Evolutionary conservation across 2,329 filamentous ascomycete species (phyloP).

Genomic region (Colletotrichum zoysiae): DNA sequence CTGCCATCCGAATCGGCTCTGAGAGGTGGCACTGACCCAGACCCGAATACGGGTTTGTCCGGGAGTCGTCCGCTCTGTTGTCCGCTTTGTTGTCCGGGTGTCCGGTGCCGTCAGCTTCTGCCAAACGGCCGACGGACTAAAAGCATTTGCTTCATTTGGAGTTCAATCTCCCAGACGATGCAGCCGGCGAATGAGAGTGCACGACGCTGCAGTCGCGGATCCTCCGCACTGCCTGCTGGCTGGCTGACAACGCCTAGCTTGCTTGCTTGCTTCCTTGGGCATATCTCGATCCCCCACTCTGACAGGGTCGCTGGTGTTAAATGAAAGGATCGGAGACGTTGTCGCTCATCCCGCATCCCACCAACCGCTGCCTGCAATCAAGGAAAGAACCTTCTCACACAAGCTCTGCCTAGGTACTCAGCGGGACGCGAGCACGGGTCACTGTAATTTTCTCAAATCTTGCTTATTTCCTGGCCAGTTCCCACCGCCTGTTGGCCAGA

Average conservation of each 20-base stretch:
- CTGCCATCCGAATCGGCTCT: conserved; percentile 21
- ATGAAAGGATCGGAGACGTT: conserved; percentile 38
- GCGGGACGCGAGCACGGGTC: not conserved
- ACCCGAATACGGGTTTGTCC: not conserved
- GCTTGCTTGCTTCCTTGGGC: conserved; percentile 11
- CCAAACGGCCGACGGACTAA: conserved; percentile 14
- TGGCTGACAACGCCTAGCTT: conserved; percentile 23
- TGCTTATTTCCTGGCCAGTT: conserved; percentile 25
- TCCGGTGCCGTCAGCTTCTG: conserved; percentile 6
- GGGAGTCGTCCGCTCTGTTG: conserved; percentile 3
- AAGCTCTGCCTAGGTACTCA: conserved; percentile 29
- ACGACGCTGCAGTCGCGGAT: conserved; percentile 39
- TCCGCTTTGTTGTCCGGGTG: not conserved
- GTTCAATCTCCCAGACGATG: conserved; percentile 36
- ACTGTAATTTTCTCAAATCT: conserved; percentile 34
- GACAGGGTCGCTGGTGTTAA: conserved; percentile 38
- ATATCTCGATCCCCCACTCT: conserved; percentile 38
- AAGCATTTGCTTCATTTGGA: conserved; percentile 39
- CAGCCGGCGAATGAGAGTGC: conserved; percentile 31
- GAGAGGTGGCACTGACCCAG: conserved; percentile 8
- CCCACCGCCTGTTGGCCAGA: conserved; percentile 24
- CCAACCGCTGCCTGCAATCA: conserved; percentile 35
- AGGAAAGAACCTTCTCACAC: conserved; percentile 39
- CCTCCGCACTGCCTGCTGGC: conserved; percentile 30
- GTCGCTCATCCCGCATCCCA: conserved; percentile 29